Conservation (phyloP, 768 basidiomycete species). For the Hericium alpestre region DNA sequence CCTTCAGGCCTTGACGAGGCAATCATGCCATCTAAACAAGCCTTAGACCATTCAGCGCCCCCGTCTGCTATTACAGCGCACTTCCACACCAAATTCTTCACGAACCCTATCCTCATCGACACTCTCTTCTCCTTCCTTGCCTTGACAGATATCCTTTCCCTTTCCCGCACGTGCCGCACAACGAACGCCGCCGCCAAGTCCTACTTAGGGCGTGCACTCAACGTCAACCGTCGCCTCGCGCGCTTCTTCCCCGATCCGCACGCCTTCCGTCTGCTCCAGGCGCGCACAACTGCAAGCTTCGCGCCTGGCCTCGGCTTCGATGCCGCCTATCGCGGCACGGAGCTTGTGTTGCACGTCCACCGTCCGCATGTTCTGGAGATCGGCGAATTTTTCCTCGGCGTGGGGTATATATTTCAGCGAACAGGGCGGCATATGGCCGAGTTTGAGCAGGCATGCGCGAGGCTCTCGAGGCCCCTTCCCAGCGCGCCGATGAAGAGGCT, state of each 20-base stretch:
- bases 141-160: not conserved
- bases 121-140: not conserved
- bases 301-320: constrained; percentile 44
- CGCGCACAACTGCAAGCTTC: constrained; percentile 32
- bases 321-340: constrained; percentile 34
- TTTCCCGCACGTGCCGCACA: not conserved
- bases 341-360: constrained; percentile 31
- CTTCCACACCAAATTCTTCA: not conserved
- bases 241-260: constrained; percentile 27
- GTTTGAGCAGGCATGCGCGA: not conserved
- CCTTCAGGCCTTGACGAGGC: no score
- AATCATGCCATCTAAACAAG: no score
- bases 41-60: not conserved
- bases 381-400: not conserved
- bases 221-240: constrained; percentile 25
- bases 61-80: not conserved
- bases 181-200: constrained; percentile 7
- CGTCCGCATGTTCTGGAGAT: not conserved
- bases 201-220: constrained; percentile 22
- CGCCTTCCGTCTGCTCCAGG: constrained; percentile 34
- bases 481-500: not conserved
- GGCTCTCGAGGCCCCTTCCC: not conserved
- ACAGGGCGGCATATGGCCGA: not conserved
- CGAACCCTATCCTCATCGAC: not conserved
- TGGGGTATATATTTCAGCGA: not conserved